Evolutionary conservation across 2,329 filamentous ascomycete species (phyloP), one percentile per base, ranked within the genome.

Genomic region (Aureobasidium pullulans): DNA sequence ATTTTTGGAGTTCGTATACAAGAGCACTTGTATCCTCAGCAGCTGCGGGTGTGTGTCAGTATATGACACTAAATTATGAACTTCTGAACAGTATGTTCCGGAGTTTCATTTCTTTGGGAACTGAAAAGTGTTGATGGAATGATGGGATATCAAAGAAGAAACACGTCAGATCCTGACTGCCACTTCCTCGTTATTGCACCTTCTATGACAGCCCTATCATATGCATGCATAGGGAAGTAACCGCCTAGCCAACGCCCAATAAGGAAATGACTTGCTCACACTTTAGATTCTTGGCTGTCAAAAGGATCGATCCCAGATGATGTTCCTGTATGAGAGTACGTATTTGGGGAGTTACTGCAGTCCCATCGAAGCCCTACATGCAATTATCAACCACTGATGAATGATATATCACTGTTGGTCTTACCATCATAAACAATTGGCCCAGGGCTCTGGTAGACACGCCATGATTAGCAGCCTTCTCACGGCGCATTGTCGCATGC

Each of bases 1-100:
- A 93, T 52, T 86, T 91, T 74, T 99, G 94, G 46, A 99, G 80
- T 69, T 97, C 91, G 69, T 94, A 88, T 32, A 96, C 90, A 43
- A 97, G 81, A 68, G 82, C 84, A 44, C 93, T 92, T 34, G 93
- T 92, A 69, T 96, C 89, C 71, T 96, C 86, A 62, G 92, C 93
- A 69, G 92, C 93, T 97, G 16, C 2, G 8, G 43, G 29, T 40
- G 42, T 43, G 7, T 34, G 36, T 48, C 47, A 43, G 40, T 39
- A 29, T n/a, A 29, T n/a, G 39, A 13, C 3, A 9, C 39, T 13
- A 42, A 23, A 23, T 23, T 4, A 23, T 23, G 23, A 23, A 23
- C 23, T 4, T 23, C 3, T 23, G 23, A 23, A 23, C 23, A 23
- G 23, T 23, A 23, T 23, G 2, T 23, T 23, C 23, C 23, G 2